Evolutionary conservation across 495 filamentous ascomycete genomes (phyloP), one percentile per base, ranked within the genome.

Genomic region (Penicillium canescens): DNA sequence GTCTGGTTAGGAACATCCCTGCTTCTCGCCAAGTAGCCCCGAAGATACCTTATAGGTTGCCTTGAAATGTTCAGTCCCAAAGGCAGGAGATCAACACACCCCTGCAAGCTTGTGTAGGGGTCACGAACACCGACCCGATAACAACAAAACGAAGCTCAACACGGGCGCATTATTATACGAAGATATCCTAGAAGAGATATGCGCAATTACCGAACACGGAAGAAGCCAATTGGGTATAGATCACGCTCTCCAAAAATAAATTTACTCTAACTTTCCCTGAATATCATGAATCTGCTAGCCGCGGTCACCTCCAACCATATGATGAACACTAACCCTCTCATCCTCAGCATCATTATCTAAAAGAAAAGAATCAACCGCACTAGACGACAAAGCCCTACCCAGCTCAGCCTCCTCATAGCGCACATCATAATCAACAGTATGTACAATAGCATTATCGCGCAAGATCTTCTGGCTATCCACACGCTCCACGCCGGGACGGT

Each of bases 401-500:
- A 31, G 7, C 2, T 4, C 24, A 10, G 26, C 6, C 1, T 3
- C 23, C 20, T 46, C 47, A n/a, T 56, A 46, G 3, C 13, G 28
- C 21, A 39, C 47, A 12, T 47, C 54, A 41, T 42, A 46, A 10
- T 56, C 36, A 21, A 56, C 42, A 11, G 24, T 20, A 14, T 37
- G 54, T 23, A 34, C 16, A 12, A n/a, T 28, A 2, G 31, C 36
- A 41, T 42, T 38, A 6, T 43, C 54, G n/a, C 42, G 16, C 3
- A 47, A 7, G 11, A 16, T 46, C 28, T 40, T 31, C 21, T 46
- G 42, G 13, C 46, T 51, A 7, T 52, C 42, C 26, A 20, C 26
- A 1, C 36, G 13, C 10, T 56, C 54, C 3, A 40, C 0, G 1
- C 37, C 24, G n/a, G 40, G 2, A 31, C 8, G 28, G 28, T 7